phyloP scores from a whole-genome alignment of 176 grass and related monocot genomes.

The Paspalum vaginatum region DNA sequence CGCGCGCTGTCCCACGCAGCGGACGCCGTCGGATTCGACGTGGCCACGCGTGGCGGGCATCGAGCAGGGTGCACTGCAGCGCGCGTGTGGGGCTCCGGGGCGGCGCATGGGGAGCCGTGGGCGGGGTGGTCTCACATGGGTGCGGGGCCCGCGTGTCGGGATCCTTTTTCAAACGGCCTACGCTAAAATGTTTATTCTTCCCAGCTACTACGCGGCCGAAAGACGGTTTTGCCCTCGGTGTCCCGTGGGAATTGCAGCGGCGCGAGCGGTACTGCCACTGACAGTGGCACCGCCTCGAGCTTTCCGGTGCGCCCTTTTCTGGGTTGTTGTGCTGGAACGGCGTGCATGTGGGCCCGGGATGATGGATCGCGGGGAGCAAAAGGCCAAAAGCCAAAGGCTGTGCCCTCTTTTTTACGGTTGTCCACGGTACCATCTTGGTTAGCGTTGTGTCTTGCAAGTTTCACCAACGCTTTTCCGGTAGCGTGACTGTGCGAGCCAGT shows the following conservation, averaged over 20 bases:
- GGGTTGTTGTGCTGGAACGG: neutral
- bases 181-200: neutral
- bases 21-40: neutral
- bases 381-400: no score
- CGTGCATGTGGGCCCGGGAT: neutral
- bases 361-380: neutral
- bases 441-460: neutral
- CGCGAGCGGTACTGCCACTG: neutral
- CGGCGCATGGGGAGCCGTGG: slow-evolving; percentile 3
- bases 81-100: neutral
- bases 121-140: slow-evolving; percentile 12
- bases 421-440: neutral
- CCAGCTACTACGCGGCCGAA: neutral
- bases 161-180: slow-evolving; percentile 37
- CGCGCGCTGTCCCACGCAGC: neutral
- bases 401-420: neutral
- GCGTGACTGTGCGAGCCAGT: neutral
- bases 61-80: neutral
- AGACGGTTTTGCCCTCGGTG: slow-evolving; percentile 10
- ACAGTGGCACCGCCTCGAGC: neutral
- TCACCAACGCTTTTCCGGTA: neutral
- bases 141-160: slow-evolving; percentile 31
- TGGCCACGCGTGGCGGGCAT: neutral
- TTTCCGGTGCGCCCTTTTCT: neutral
- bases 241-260: neutral